phyloP scores from a whole-genome alignment of 495 filamentous ascomycete genomes.

The Aspergillus incahuasiensis region DNA sequence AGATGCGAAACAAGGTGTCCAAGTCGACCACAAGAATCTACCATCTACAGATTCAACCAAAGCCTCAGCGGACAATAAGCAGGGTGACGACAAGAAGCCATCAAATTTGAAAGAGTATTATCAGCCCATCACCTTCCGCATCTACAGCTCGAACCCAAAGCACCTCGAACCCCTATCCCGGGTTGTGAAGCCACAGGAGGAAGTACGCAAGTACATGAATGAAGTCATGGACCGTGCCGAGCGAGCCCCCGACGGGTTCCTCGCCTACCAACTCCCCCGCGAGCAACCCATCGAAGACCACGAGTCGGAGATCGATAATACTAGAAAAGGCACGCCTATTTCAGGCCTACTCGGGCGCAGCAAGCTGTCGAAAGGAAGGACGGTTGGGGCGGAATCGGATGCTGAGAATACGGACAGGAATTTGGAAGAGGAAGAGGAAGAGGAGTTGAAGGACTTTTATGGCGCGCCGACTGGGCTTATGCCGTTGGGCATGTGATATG shows the following conservation, averaged over 20 bases:
- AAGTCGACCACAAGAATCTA: constrained; percentile 4
- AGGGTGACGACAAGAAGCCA: constrained; percentile 17
- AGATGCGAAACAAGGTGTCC: constrained; percentile 14
- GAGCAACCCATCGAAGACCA: constrained; percentile 29
- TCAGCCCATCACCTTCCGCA: constrained; percentile 80
- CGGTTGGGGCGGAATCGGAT: constrained; percentile 35
- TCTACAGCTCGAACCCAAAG: constrained; percentile 57
- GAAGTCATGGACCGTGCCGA: constrained; percentile 73
- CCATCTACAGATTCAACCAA: not conserved
- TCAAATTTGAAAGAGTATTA: constrained; percentile 67
- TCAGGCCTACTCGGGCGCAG: constrained; percentile 20
- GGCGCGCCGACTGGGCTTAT: constrained; percentile 34
- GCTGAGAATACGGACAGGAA: constrained; percentile 22
- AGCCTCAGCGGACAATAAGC: not conserved
- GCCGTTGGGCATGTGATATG: constrained; percentile 25
- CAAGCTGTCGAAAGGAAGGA: constrained; percentile 25
- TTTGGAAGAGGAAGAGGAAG: constrained; percentile 35
- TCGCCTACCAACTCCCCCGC: constrained; percentile 61
- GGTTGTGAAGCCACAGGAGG: constrained; percentile 73
- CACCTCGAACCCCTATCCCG: constrained; percentile 68
- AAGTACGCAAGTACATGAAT: constrained; percentile 78
- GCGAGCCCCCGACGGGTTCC: constrained; percentile 61
- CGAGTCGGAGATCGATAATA: constrained; percentile 22
- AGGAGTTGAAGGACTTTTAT: constrained; percentile 40
- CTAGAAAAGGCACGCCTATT: constrained; percentile 24